Evolutionary conservation across 2,329 filamentous ascomycete genomes (phyloP), one percentile per base, ranked within the genome.

Genomic region (Penicillium nordicum): DNA sequence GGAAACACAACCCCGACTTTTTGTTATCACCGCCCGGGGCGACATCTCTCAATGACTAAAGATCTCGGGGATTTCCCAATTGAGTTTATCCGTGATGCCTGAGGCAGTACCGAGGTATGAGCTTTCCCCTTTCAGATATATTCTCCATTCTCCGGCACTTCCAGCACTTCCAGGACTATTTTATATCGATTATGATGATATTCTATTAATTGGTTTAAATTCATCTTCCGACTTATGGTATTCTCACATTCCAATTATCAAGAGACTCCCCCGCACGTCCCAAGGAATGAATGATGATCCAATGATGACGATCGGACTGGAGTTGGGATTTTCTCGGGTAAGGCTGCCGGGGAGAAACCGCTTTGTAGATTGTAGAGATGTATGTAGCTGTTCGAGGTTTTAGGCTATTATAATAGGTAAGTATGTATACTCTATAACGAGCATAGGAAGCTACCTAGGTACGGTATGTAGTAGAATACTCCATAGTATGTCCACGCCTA

Each of bases 11-110:
- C 55, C 58, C 55, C 54, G 49, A 53, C 55, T 53, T 59, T 61
- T 59, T 57, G 58, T 59, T 52, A 57, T 58, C 54, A 43, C 49
- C 27, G 30, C 30, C 30, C 30, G 30, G 30, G 11, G 30, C 30
- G 30, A 18, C 44, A n/a, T 25, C 30, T 46, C 55, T 27, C 43
- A 59, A 57, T 59, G 64, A 60, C 52, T 57, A 57, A 57, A 53
- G 57, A 57, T 59, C 56, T 63, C 63, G 63, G 60, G 41, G 16
- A 47, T 50, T 60, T 65, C 59, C 59, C 37, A 37, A 58, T 57
- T 58, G 18, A 55, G 58, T 57, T 66, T 62, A 52, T 57, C 63
- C 62, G 40, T 34, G 11, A 5, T 27, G 16, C 53, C 56, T 58
- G 14, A 59, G 53, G 50, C 51, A 30, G 3, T 6, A 5, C 23